A percentile compares a stretch with the other conserved stretches of the same genome.
phyloP scores from a whole-genome alignment of 345 rosid genomes.

The Boechera divaricarpa region DNA sequence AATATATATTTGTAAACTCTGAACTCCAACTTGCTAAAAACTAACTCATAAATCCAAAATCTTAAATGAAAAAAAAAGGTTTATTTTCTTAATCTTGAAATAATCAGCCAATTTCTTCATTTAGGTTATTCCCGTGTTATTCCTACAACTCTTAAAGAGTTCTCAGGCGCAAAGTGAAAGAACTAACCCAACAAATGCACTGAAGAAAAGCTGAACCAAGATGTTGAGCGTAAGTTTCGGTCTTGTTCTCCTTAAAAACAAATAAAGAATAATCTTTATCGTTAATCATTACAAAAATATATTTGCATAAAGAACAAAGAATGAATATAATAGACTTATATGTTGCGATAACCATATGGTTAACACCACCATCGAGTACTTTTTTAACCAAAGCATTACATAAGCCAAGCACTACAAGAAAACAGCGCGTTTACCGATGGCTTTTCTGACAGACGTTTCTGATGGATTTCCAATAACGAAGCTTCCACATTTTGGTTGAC shows the following conservation, averaged over 20 bases:
- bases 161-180: not conserved
- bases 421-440: too few species aligned
- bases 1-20: too few species aligned
- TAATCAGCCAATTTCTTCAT: not conserved
- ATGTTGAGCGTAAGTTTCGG: slow-evolving; percentile 64
- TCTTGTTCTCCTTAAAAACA: slow-evolving; percentile 60
- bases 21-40: not conserved
- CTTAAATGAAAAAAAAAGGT: not conserved
- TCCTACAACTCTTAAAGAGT: not conserved
- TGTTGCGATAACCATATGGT: slow-evolving; percentile 61
- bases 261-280: not conserved
- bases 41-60: not conserved
- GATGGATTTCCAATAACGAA: too few species aligned
- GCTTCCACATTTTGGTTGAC: too few species aligned
- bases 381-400: slow-evolving; percentile 64
- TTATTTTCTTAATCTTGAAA: not conserved
- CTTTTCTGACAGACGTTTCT: too few species aligned
- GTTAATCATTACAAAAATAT: not conserved
- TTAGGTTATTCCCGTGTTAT: not conserved
- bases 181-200: slow-evolving; percentile 71
- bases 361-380: slow-evolving; percentile 60
- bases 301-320: not conserved
- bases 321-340: slow-evolving; percentile 45
- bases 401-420: slow-evolving; percentile 35
- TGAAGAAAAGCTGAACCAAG: slow-evolving; percentile 65